Evolutionary conservation across 2,329 filamentous ascomycete species (phyloP).

Genomic region (Verticillium klebahnii): DNA sequence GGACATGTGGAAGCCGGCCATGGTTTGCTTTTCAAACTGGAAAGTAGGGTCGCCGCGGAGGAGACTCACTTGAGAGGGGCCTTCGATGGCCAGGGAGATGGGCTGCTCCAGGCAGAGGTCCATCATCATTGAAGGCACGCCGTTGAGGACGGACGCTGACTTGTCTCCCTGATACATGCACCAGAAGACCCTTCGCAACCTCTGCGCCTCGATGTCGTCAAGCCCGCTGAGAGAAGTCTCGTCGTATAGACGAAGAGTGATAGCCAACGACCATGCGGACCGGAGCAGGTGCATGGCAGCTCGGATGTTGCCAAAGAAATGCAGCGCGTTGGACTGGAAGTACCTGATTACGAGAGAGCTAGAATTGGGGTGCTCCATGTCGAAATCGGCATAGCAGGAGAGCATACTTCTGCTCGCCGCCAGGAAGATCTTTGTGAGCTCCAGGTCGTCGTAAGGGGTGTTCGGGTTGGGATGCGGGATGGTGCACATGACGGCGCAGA

Average conservation of each 20-base stretch:
- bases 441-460: conserved; percentile 30
- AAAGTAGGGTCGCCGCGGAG: neutral
- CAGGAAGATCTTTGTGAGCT: conserved; percentile 26
- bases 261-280: conserved; percentile 34
- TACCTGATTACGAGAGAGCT: conserved; percentile 39
- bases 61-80: neutral
- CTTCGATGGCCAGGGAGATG: conserved; percentile 24
- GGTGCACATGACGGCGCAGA: conserved; percentile 25
- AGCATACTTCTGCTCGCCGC: conserved; percentile 32
- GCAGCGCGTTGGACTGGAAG: conserved; percentile 39
- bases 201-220: conserved; percentile 28
- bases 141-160: conserved; percentile 31
- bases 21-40: neutral
- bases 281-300: conserved; percentile 41
- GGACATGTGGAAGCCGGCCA: neutral
- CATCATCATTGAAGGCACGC: conserved; percentile 36
- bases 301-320: conserved; percentile 34
- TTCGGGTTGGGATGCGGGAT: conserved; percentile 35
- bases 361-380: conserved; percentile 34
- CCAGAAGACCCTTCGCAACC: conserved; percentile 30
- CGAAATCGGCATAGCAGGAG: conserved; percentile 31
- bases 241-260: conserved; percentile 36
- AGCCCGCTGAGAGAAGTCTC: conserved; percentile 28
- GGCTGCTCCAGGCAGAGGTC: conserved; percentile 34
- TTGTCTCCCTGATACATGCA: conserved; percentile 34